These are phyloP conservation scores for Monilinia laxa DNA, from an alignment of 2,329 filamentous ascomycete species.

Conservation along the genomic window DNA sequence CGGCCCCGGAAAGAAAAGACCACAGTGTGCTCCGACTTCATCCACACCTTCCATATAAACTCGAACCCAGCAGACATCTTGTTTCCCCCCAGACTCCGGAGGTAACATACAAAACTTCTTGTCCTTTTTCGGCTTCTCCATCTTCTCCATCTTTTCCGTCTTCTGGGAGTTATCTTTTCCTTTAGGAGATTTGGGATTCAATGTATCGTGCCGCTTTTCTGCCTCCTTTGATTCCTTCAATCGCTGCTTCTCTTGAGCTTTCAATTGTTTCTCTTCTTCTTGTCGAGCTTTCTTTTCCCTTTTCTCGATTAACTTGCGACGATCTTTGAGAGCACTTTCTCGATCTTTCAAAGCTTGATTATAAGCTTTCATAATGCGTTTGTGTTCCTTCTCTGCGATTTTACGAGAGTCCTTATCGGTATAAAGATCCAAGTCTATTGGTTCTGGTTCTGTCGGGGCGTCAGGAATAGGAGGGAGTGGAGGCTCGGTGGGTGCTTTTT, in stretches of 20 bases:
- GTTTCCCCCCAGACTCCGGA: slow-evolving; percentile 50
- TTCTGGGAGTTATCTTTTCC: slow-evolving; percentile 33
- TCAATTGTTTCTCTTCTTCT: slow-evolving; percentile 43
- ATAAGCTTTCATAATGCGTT: slow-evolving; percentile 61
- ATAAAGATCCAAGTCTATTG: slow-evolving; percentile 58
- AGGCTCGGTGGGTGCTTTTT: slow-evolving; percentile 41
- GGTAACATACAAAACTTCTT: slow-evolving; percentile 78
- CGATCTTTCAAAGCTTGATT: slow-evolving; percentile 66
- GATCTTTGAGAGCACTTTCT: slow-evolving; percentile 62
- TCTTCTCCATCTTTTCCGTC: slow-evolving; percentile 28
- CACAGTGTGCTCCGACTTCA: slow-evolving; percentile 82
- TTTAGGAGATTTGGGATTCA: slow-evolving; percentile 34
- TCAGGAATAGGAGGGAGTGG: slow-evolving; percentile 49
- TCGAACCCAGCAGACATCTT: slow-evolving; percentile 72
- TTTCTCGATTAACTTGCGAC: slow-evolving; percentile 59
- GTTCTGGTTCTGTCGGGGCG: slow-evolving; percentile 53
- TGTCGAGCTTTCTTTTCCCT: slow-evolving; percentile 46
- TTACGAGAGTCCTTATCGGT: slow-evolving; percentile 65
- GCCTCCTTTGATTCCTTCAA: slow-evolving; percentile 40
- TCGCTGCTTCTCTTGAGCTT: slow-evolving; percentile 38
- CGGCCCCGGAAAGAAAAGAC: slow-evolving; percentile 70
- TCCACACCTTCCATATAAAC: slow-evolving; percentile 82
- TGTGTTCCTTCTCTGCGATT: slow-evolving; percentile 66
- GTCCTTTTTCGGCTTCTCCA: slow-evolving; percentile 38
- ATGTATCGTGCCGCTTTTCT: slow-evolving; percentile 34